Evolutionary conservation across 768 basidiomycete genomes (phyloP), one percentile per base, ranked within the genome.

Genomic region (Dentipellis fragilis): DNA sequence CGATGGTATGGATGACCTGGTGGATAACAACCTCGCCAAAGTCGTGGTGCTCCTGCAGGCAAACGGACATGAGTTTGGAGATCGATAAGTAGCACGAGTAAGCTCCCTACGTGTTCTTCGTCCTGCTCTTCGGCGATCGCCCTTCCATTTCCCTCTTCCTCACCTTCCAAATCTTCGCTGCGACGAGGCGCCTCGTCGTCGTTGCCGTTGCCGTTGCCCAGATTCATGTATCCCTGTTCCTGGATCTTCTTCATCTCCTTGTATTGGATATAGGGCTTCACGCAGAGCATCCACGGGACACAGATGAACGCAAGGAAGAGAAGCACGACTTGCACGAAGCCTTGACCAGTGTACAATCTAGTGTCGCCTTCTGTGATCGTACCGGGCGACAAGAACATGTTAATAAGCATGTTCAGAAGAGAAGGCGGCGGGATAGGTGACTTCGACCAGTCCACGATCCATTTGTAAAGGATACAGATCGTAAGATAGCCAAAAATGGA

Each of bases 1-100:
- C 96, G 71, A 99, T 97, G 22, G 93, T 95, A 71, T 98, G 96
- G 65, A 99, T 99, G 59, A 96, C 77, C 70, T 99, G 96, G 71
- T 99, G 95, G 57, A 98, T 89, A 21, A 96, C 81, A 57, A 96
- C 82, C 70, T 99, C 96, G 66, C 93, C 76, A 70, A 97, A 91
- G 65, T 96, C 93, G 68, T 94, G 91, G 49, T 89, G 77, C 72
- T 93, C 83, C 80, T 86, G 54, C 36, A 56, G 48, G 45, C 16
- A 39, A 3, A 49, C 29, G 59, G 52, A 23, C 19, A 56, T 62
- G 45, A 57, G 49, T 54, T 35, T 56, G n/a, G 63, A 29, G 52
- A 58, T 37, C 16, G 10, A 49, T 45, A 54, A 54, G 19, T 39
- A 56, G 39, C 34, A 54, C 38, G 62, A 58, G 56, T 48, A 48